Evolutionary conservation across 108 stramenopile species (phyloP).

Genomic region (Aurantiochytrium sp.): DNA sequence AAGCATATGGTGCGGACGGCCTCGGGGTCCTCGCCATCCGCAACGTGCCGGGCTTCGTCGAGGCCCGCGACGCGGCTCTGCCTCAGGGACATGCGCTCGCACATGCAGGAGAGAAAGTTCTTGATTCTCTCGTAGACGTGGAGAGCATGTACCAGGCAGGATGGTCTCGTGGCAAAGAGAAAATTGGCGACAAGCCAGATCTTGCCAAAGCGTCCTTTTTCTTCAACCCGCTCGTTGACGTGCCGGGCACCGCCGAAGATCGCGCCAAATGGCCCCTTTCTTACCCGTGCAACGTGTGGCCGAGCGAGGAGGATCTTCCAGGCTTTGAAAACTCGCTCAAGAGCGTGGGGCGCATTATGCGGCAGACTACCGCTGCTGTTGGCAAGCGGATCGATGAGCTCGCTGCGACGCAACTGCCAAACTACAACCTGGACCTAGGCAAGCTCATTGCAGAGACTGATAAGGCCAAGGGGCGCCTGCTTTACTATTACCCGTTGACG

Average conservation of each 20-base stretch:
- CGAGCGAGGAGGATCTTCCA: conserved; percentile 51
- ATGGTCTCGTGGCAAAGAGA: conserved; percentile 83
- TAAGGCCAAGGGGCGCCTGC: conserved; percentile 76
- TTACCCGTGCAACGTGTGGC: conserved; percentile 81
- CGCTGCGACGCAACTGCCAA: neutral
- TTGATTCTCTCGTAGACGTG: conserved; percentile 60
- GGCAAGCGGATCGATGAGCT: conserved; percentile 64
- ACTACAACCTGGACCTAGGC: conserved; percentile 42
- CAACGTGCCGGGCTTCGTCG: conserved; percentile 66
- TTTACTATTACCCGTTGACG: conserved; percentile 76
- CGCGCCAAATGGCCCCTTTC: conserved; percentile 62
- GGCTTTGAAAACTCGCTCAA: conserved; percentile 38
- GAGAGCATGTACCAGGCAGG: conserved; percentile 74
- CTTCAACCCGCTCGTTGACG: conserved; percentile 66
- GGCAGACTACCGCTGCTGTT: conserved; percentile 51
- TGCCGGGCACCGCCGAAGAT: conserved; percentile 65
- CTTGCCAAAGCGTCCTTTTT: conserved; percentile 75
- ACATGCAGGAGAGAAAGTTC: conserved; percentile 46
- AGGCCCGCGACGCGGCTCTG: conserved; percentile 59
- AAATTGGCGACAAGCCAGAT: conserved; percentile 72
- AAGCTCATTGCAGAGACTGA: conserved; percentile 60
- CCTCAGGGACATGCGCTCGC: conserved; percentile 64
- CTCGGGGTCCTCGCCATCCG: conserved; percentile 70
- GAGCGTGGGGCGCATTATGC: conserved; percentile 65
- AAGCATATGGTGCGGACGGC: neutral